Base-by-base conservation (phyloP, 2,329 filamentous ascomycete genomes). In the Alternaria rosae region DNA sequence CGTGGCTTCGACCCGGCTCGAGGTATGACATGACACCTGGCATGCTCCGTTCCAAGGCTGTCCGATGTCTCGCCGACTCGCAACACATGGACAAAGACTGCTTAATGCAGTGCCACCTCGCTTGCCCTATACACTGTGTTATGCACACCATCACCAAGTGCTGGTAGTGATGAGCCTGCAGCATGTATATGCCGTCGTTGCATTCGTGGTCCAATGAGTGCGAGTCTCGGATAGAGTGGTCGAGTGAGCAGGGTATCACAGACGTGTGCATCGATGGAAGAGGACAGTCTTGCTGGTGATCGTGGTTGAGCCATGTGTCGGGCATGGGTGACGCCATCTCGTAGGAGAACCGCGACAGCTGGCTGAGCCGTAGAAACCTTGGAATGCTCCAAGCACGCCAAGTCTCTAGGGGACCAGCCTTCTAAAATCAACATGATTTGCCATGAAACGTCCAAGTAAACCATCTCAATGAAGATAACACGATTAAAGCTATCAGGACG, bases 91-190 rank as follows among this genome's bases (percentile, higher is more conserved):
- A 7, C 30, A 53, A 43, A 54, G 50, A 45, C 58, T 58, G 23
- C 41, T 35, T 53, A 51, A 61, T 56, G 58, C 58, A 11, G 30
- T 61, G 23, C 15, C n/a, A 47, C 44, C 44, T 59, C 56, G 55
- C 54, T 53, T 58, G 55, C 38, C 38, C 13, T 21, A 7, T 45
- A 25, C 51, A 42, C 21, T 13, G 21, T 28, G 28, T 28, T 26
- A 23, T 26, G 47, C 47, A 9, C 20, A 13, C 47, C 30, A n/a
- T 23, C 20, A 23, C 20, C 20, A 11, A 35, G 20, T 25, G 47
- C 17, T 51, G 15, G 47, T 38, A 51, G 20, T 25, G 47, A 51
- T 38, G 20, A 23, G 13, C 20, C 12, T 51, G 47, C 47, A 38
- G 28, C 47, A 8, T 51, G 13, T 25, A 21, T 21, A 38, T 38